Evolutionary conservation across 768 basidiomycete genomes (phyloP).

Genomic region (Auricularia sp.): DNA sequence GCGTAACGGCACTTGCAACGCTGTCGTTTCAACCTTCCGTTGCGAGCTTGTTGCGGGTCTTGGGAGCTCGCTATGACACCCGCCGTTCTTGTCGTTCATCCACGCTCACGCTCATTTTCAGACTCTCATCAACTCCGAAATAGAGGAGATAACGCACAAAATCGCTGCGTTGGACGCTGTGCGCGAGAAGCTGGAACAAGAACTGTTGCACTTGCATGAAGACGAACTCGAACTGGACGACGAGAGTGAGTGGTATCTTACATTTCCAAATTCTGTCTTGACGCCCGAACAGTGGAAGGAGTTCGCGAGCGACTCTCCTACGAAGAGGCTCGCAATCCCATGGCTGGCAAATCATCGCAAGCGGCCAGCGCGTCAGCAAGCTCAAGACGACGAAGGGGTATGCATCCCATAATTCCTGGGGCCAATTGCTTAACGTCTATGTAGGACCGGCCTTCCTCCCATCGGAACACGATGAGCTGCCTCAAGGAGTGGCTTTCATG

Average conservation of each 20-base stretch:
- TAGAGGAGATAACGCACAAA: slow-evolving; percentile 80
- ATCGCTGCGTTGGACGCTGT: slow-evolving; percentile 78
- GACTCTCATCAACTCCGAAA: slow-evolving; percentile 80
- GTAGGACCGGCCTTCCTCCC: slow-evolving; percentile 90
- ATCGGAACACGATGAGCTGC: slow-evolving; percentile 93
- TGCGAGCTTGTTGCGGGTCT: too few relatives aligned
- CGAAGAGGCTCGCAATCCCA: slow-evolving; percentile 38
- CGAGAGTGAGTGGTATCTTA: slow-evolving; percentile 52
- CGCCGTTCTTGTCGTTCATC: too few relatives aligned
- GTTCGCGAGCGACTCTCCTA: slow-evolving; percentile 76
- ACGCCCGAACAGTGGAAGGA: slow-evolving; percentile 58
- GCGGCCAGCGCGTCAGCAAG: slow-evolving; percentile 37
- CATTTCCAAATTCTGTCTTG: not conserved
- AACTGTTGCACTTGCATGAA: slow-evolving; percentile 80
- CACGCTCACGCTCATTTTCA: slow-evolving; percentile 19
- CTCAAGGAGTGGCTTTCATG: slow-evolving; percentile 95
- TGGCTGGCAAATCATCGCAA: slow-evolving; percentile 18
- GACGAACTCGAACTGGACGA: slow-evolving; percentile 96
- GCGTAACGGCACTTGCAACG: too few relatives aligned
- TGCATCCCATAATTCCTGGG: not conserved
- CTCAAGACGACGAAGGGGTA: slow-evolving; percentile 63
- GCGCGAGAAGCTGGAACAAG: slow-evolving; percentile 66
- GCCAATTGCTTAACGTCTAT: not conserved
- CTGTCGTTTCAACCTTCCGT: too few relatives aligned
- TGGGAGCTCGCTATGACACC: too few relatives aligned